phyloP scores from a whole-genome alignment of 495 filamentous ascomycete species.

The Parmelia sp. region DNA sequence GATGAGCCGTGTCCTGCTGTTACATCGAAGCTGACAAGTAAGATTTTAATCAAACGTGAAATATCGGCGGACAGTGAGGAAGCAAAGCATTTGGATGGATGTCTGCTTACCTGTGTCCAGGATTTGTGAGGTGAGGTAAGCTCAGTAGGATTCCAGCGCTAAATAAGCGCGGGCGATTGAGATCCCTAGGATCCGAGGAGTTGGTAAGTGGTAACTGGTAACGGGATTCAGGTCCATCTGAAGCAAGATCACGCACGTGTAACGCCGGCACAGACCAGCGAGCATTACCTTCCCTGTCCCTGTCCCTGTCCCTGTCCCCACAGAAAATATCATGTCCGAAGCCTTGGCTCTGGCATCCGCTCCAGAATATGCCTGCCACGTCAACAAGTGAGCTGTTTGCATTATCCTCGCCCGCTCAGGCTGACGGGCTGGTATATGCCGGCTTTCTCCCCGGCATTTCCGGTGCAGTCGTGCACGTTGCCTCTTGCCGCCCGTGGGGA shows the following conservation, averaged over 20 bases:
- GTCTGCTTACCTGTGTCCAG: not conserved
- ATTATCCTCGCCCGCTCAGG: too few relatives aligned
- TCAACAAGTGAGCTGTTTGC: constrained; percentile 16
- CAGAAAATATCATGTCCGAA: constrained; percentile 4
- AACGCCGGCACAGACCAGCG: not conserved
- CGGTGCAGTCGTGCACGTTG: not conserved
- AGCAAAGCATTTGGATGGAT: not conserved
- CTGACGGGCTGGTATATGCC: too few relatives aligned
- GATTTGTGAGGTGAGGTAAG: not conserved
- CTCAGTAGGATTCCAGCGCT: too few relatives aligned
- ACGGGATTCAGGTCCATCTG: not conserved
- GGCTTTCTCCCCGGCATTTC: not conserved
- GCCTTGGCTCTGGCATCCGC: constrained; percentile 3
- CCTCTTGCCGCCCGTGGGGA: not conserved
- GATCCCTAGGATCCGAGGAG: not conserved
- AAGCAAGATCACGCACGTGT: not conserved
- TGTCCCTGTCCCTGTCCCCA: too few relatives aligned
- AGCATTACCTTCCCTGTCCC: not conserved
- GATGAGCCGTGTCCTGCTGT: not conserved
- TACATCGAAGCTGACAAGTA: not conserved
- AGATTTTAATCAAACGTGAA: not conserved
- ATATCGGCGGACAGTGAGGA: not conserved
- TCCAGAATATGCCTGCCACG: constrained; percentile 14
- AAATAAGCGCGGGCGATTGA: constrained; percentile 2
- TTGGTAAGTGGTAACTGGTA: not conserved